A percentile compares a stretch with the other conserved stretches of the same genome.
Evolutionary conservation across 345 rosid species (phyloP).

Genomic region (Schrenkiella parvula): DNA sequence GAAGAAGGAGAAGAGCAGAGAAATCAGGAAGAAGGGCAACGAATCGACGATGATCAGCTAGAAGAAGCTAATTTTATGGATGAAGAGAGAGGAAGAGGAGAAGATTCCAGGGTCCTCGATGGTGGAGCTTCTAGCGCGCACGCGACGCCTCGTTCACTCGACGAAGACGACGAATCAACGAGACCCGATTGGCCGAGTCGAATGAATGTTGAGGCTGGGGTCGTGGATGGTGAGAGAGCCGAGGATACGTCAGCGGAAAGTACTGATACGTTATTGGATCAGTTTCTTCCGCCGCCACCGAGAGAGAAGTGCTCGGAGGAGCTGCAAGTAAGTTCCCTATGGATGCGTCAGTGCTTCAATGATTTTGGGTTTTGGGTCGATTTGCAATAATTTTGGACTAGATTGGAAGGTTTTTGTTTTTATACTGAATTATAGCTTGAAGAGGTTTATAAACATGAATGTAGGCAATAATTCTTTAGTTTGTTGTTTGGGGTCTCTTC

Average conservation of each 20-base stretch:
- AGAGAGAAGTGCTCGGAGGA: constrained; percentile 68
- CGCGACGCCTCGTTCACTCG: constrained; percentile 46
- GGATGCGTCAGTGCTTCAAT: not conserved
- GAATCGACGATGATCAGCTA: constrained; percentile 5
- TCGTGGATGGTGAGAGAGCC: constrained; percentile 37
- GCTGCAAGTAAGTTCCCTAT: constrained; percentile 57
- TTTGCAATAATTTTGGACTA: not conserved
- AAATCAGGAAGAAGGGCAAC: constrained; percentile 25
- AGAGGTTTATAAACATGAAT: not conserved
- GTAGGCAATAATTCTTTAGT: not conserved
- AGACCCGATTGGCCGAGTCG: constrained; percentile 35
- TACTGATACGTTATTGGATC: constrained; percentile 53
- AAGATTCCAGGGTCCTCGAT: constrained; percentile 38
- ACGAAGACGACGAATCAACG: constrained; percentile 37
- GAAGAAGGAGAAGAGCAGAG: constrained; percentile 19
- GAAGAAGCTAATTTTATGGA: constrained; percentile 38
- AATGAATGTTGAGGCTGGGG: constrained; percentile 37
- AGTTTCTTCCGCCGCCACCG: constrained; percentile 68
- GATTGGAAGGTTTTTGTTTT: not conserved
- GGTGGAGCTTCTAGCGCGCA: constrained; percentile 43
- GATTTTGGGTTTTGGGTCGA: not conserved
- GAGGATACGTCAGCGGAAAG: constrained; percentile 37
- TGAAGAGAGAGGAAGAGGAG: constrained; percentile 31
- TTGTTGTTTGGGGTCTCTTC: not conserved
- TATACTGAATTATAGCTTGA: not conserved